Conservation (phyloP, 768 basidiomycete genomes). For the Imleria badia region DNA sequence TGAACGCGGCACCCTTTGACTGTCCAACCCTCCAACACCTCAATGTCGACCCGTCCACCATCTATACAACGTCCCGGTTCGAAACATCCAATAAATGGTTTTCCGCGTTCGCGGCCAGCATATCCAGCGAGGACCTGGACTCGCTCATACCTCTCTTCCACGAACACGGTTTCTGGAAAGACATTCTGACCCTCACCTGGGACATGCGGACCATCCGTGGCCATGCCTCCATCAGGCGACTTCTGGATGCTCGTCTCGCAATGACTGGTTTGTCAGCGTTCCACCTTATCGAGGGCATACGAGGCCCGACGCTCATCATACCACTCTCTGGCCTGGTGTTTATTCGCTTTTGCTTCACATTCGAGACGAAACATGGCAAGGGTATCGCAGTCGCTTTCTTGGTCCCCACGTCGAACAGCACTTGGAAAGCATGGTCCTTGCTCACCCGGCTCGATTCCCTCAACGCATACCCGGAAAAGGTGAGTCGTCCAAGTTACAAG, state of each 20-base stretch:
- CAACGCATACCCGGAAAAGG: slow-evolving; percentile 50
- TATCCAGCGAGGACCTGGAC: slow-evolving; percentile 1
- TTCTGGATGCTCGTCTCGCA: slow-evolving; percentile 39
- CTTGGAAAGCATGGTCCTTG: slow-evolving; percentile 61
- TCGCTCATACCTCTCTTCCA: slow-evolving; percentile 18
- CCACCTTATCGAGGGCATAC: slow-evolving; percentile 26
- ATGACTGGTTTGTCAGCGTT: slow-evolving; percentile 16
- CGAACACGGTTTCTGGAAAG: slow-evolving; percentile 44
- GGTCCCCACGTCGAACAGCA: slow-evolving; percentile 35
- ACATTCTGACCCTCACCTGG: slow-evolving; percentile 53
- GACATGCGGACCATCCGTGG: slow-evolving; percentile 51
- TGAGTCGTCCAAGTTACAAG: slow-evolving; percentile 4
- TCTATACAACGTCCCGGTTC: slow-evolving; percentile 8
- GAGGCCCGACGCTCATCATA: slow-evolving; percentile 33
- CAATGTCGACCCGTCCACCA: slow-evolving; percentile 7
- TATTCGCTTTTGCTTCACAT: slow-evolving; percentile 56
- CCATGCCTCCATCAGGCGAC: slow-evolving; percentile 32
- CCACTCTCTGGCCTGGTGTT: slow-evolving; percentile 55
- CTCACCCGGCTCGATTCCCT: slow-evolving; percentile 60
- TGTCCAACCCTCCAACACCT: slow-evolving; percentile 23
- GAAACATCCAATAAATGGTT: slow-evolving; percentile 20
- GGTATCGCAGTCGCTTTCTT: slow-evolving; percentile 56
- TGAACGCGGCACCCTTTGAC: slow-evolving; percentile 10
- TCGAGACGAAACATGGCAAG: slow-evolving; percentile 47
- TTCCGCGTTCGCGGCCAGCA: slow-evolving; percentile 8